Evolutionary conservation across 2,329 filamentous ascomycete species (phyloP), one percentile per base, ranked within the genome.

Genomic region (Fusarium robinianum): DNA sequence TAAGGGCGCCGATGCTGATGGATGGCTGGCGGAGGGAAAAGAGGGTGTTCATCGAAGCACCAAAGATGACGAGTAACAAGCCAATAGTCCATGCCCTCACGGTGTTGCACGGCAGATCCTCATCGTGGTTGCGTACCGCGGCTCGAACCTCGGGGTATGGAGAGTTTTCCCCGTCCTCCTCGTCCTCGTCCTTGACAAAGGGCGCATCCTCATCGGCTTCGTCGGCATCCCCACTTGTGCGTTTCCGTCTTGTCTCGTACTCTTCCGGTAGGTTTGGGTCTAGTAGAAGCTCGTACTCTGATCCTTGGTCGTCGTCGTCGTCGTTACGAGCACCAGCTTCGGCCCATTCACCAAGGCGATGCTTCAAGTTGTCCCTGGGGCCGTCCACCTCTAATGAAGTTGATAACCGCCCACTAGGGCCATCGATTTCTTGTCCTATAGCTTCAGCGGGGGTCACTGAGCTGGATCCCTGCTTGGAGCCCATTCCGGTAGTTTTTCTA

Each of bases 101-200:
- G 0, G 84, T 87, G 62, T 83, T 85, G 67, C 80, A 83, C 1
- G 83, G 83, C 17, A 85, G 61, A 32, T 83, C 77, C 55, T 85
- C 78, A 61, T 86, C 83, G 55, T 79, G 80, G 61, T 85, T 85
- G 38, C 73, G 72, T 3, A 85, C 81, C 6, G 83, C 81, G 22
- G 83, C 81, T 32, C 80, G 73, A 34, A 84, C 82, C 64, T 87
- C 83, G 18, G 82, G 77, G 57, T 86, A 87, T 0, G 83, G 83
- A 3, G 83, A 86, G 61, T 68, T 63, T 53, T 72, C 70, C 19
- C 60, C 55, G 6, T 53, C 45, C 14, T 68, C 64, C 49, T 72
- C 71, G n/a, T 68, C 64, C 42, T 71, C 43, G 8, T 59, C 51
- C 5, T 54, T 55, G 30, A 51, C 40, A 25, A 62, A 46, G 4